A percentile compares a stretch with the other conserved stretches of the same genome.
Evolutionary conservation across 169 alveolate species (phyloP).

Genomic region (Eimeria necatrix): DNA sequence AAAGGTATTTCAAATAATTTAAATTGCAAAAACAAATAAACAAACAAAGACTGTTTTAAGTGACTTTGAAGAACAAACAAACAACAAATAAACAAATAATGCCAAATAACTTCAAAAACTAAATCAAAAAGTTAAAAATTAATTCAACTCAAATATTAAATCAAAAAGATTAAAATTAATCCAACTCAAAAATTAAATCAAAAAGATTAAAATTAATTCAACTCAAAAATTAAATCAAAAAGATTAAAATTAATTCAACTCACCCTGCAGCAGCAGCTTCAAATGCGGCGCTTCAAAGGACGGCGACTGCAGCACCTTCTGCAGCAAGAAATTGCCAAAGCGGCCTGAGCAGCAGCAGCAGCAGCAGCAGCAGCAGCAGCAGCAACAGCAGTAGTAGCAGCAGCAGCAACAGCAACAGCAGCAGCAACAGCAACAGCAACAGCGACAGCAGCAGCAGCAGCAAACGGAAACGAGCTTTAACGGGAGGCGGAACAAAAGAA

Average conservation of each 20-base stretch:
- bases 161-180: not conserved
- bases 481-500: not conserved
- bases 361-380: too few species aligned
- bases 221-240: not conserved
- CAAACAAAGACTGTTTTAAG: too few species aligned
- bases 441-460: not conserved
- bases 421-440: too few species aligned
- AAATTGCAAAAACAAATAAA: too few species aligned
- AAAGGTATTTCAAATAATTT: too few species aligned
- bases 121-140: not conserved
- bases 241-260: not conserved
- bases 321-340: conserved; percentile 72
- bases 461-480: not conserved
- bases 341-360: conserved; percentile 23
- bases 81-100: too few species aligned
- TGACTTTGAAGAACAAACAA: too few species aligned
- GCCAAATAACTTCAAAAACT: not conserved
- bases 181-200: not conserved
- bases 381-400: too few species aligned
- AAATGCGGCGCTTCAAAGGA: conserved; percentile 60
- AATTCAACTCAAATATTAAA: not conserved
- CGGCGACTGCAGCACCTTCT: conserved; percentile 53
- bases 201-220: not conserved
- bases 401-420: too few species aligned
- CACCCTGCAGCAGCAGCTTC: conserved; percentile 34